Evolutionary conservation across 176 grass and related monocot genomes (phyloP), one percentile per base, ranked within the genome.

Genomic region (Sorghum bicolor): DNA sequence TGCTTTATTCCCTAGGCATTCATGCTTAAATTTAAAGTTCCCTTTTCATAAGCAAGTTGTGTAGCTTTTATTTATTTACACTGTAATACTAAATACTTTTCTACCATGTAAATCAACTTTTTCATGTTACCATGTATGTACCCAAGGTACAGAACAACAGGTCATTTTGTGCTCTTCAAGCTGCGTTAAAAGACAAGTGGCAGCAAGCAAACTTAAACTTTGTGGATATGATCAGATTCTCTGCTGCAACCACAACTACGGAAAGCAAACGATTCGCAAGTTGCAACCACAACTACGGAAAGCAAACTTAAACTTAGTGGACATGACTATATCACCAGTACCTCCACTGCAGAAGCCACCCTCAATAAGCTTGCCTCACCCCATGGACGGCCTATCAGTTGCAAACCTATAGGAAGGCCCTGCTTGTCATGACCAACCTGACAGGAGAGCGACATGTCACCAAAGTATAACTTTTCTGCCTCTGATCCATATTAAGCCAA

Each of bases 301-400:
- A 25, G 2, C n/a, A 39, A 53, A 64, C 57, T 72, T 53, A 8
- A 53, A 53, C 0, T 53, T 22, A 53, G 50, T 52, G 48, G 48
- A 52, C 2, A 52, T 52, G 45, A 48, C 45, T 48, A 17, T 19
- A 19, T 52, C 19, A 53, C 50, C 50, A 83, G 40, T 96, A 99
- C 96, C 93, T 99, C 93, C 37, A 99, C 57, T 38, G 91, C 91
- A 75, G 79, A 92, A 94, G 93, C 96, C 72, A 90, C 89, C 62
- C 96, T 91, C 72, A 99, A 76, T 81, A 99, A 96, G 86, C 75
- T 99, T 76, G 96, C 96, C 78, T 99, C 96, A 24, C 87, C 91
- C 96, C 93, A 99, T 74, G 96, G 96, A 29, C 93, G 93, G 8
- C 96, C 96, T 85, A 99, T 99, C 85, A 99, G 57, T 60, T 99